A percentile compares a stretch with the other conserved stretches of the same genome.
These are phyloP conservation scores for Blastobotrys americana DNA, from an alignment of 805 yeast genomes.

Conservation along the genomic window DNA sequence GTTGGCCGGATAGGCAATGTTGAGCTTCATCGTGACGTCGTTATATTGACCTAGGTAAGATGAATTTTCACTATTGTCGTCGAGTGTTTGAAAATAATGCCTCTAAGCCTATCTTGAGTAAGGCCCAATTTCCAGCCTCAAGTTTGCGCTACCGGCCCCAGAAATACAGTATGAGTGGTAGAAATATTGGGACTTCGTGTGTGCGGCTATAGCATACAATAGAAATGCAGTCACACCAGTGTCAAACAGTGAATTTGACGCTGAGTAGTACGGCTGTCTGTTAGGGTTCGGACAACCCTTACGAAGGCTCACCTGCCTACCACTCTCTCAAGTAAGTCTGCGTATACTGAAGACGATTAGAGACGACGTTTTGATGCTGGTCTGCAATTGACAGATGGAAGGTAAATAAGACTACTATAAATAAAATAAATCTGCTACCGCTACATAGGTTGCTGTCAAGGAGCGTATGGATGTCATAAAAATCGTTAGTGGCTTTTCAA, in stretches of 20 bases:
- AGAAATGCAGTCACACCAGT: background rate
- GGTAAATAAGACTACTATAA: too few relatives aligned
- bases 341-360: too few relatives aligned
- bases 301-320: too few relatives aligned
- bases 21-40: conserved; percentile 50
- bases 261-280: background rate
- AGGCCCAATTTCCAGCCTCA: background rate
- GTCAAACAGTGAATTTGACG: too few relatives aligned
- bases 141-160: background rate
- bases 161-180: background rate
- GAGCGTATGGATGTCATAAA: too few relatives aligned
- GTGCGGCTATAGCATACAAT: background rate
- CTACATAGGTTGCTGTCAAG: too few relatives aligned
- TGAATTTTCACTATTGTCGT: background rate
- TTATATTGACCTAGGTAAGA: background rate
- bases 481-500: too few relatives aligned
- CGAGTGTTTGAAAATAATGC: background rate
- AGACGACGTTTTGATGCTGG: too few relatives aligned
- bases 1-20: conserved; percentile 99
- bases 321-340: too few relatives aligned
- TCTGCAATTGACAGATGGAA: too few relatives aligned
- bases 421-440: too few relatives aligned
- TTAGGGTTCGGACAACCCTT: background rate
- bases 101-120: background rate
- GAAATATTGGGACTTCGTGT: too few relatives aligned